phyloP scores from a whole-genome alignment of 768 basidiomycete genomes.

The Amanita inopinata region DNA sequence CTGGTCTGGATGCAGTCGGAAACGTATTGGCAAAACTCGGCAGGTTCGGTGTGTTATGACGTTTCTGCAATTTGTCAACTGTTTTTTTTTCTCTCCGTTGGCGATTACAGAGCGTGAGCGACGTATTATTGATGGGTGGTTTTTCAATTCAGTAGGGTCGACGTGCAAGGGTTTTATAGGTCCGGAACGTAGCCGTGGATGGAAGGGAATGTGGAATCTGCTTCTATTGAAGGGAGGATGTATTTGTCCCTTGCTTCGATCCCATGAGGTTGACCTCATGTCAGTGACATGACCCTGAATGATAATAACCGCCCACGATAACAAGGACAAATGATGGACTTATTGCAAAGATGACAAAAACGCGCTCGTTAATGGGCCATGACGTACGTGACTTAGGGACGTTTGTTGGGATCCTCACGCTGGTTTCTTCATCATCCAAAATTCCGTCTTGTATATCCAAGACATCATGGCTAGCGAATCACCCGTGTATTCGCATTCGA shows the following conservation, averaged over 20 bases:
- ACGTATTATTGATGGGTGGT: too few relatives aligned
- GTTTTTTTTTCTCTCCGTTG: too few relatives aligned
- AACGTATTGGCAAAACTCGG: too few relatives aligned
- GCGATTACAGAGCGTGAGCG: too few relatives aligned
- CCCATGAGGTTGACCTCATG: constrained; percentile 1
- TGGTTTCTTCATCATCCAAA: constrained; percentile 48
- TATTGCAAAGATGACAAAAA: not conserved
- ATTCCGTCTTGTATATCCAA: constrained; percentile 59
- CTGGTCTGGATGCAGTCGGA: too few relatives aligned
- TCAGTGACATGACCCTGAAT: constrained; percentile 3
- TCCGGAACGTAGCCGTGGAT: too few relatives aligned
- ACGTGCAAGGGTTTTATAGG: too few relatives aligned
- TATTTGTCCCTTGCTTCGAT: too few relatives aligned
- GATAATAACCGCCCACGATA: not conserved
- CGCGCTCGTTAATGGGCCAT: constrained; percentile 3
- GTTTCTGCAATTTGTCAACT: too few relatives aligned
- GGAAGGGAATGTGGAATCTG: not conserved
- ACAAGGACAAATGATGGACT: not conserved
- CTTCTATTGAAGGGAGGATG: too few relatives aligned
- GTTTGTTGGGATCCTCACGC: constrained; percentile 9
- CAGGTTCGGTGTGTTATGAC: too few relatives aligned
- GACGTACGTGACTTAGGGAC: constrained; percentile 1
- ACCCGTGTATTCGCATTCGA: constrained; percentile 59
- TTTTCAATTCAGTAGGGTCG: too few relatives aligned
- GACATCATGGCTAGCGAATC: constrained; percentile 60